phyloP scores from a whole-genome alignment of 1,284 basidiomycete species.

The Pterula multifida region DNA sequence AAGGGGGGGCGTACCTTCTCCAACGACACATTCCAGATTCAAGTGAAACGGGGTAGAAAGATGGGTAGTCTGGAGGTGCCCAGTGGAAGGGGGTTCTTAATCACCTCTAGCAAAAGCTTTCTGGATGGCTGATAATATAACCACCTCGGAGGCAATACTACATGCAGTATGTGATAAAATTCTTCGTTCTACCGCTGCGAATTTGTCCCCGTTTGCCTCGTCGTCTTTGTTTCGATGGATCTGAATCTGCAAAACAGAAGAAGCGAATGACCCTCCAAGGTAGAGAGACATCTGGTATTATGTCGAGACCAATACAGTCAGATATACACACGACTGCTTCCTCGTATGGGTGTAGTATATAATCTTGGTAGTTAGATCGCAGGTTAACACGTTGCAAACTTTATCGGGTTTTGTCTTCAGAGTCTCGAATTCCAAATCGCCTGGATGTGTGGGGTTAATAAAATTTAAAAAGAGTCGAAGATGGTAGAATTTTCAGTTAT shows the following conservation, averaged over 20 bases:
- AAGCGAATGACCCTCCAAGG: too few species aligned
- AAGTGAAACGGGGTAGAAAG: conserved; percentile 11
- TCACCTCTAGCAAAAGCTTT: background rate
- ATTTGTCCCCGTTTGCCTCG: background rate
- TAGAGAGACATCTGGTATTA: too few species aligned
- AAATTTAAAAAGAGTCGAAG: too few species aligned
- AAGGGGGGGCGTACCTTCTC: conserved; percentile 35
- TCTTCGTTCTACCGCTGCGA: background rate
- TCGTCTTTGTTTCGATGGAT: too few species aligned
- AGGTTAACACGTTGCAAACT: background rate
- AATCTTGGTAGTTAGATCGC: too few species aligned
- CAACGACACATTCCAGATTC: conserved; percentile 38
- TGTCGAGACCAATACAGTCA: too few species aligned
- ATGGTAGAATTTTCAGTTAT: background rate
- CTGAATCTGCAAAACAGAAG: too few species aligned
- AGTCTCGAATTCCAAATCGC: too few species aligned
- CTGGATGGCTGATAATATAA: background rate
- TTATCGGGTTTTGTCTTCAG: background rate
- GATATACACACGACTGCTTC: too few species aligned
- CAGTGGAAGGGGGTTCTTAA: background rate
- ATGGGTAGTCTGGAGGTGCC: conserved; percentile 7
- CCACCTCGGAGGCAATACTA: background rate
- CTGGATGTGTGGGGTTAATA: too few species aligned
- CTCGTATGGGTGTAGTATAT: too few species aligned
- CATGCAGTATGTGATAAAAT: background rate